phyloP scores from a whole-genome alignment of 1,139 yeast genomes.

The Yamadazyma triangularis region DNA sequence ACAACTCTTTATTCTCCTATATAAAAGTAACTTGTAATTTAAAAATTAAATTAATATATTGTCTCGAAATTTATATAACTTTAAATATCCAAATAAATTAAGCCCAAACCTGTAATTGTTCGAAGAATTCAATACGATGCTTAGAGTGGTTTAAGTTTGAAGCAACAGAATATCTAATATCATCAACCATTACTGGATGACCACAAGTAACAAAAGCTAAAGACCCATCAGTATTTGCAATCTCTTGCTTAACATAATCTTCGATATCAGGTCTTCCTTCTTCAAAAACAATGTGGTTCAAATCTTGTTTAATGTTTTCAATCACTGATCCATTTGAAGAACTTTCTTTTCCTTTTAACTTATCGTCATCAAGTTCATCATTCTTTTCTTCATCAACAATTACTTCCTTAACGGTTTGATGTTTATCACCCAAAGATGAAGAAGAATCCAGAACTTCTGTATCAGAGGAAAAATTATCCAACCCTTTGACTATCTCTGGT shows the following conservation, averaged over 20 bases:
- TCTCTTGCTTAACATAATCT: slow-evolving; percentile 17
- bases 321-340: slow-evolving; percentile 3
- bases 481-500: slow-evolving; percentile 11
- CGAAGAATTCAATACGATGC: slow-evolving; percentile 22
- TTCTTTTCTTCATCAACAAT: slow-evolving; percentile 10
- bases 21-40: background rate
- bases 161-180: slow-evolving; percentile 21
- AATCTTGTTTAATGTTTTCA: slow-evolving; percentile 11
- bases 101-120: slow-evolving; percentile 27
- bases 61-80: background rate
- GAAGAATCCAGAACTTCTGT: slow-evolving; percentile 6
- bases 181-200: slow-evolving; percentile 34
- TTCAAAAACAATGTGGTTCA: slow-evolving; percentile 20
- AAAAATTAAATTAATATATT: no score
- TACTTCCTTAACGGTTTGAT: slow-evolving; percentile 11
- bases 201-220: slow-evolving; percentile 35
- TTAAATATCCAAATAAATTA: no score
- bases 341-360: slow-evolving; percentile 2
- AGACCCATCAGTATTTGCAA: slow-evolving; percentile 20
- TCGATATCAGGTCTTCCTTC: slow-evolving; percentile 29
- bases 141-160: slow-evolving; percentile 16
- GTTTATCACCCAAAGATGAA: slow-evolving; percentile 1
- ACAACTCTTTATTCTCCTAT: background rate
- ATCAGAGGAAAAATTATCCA: slow-evolving; percentile 11
- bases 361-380: slow-evolving; percentile 6